Evolutionary conservation across 2,329 filamentous ascomycete species (phyloP).

Genomic region (Epichloe uncinata): DNA sequence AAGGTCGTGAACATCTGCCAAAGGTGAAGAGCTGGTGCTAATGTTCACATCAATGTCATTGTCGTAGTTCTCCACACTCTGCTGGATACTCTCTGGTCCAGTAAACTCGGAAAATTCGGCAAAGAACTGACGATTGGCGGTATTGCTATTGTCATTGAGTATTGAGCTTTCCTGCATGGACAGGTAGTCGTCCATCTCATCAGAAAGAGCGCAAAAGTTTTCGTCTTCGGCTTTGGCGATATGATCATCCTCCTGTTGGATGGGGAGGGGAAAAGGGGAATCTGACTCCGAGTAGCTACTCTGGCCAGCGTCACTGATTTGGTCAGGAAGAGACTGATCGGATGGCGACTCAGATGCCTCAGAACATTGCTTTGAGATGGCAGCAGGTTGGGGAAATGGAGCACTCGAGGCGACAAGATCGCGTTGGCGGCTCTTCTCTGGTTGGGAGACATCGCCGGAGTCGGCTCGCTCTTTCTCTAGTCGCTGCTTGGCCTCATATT

Average conservation of each 20-base stretch:
- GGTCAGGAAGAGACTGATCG: constrained; percentile 9
- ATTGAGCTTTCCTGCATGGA: constrained; percentile 6
- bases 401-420: constrained; percentile 29
- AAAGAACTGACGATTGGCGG: constrained; percentile 2
- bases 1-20: constrained; percentile 17
- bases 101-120: constrained; percentile 2
- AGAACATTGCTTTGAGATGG: constrained; percentile 6
- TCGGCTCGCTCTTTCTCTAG: constrained; percentile 20
- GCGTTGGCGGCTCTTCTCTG: constrained; percentile 17
- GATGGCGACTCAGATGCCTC: constrained; percentile 9
- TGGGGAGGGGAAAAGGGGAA: constrained; percentile 5
- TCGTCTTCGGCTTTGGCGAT: constrained; percentile 6
- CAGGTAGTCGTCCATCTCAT: constrained; percentile 9
- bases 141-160: constrained; percentile 5
- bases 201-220: constrained; percentile 5
- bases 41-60: neutral
- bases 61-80: constrained; percentile 1
- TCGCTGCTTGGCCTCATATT: constrained; percentile 26
- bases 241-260: neutral
- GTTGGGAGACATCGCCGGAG: constrained; percentile 13
- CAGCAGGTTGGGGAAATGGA: constrained; percentile 21
- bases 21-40: constrained; percentile 4
- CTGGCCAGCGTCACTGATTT: constrained; percentile 15
- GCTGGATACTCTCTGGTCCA: neutral
- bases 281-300: constrained; percentile 13